Evolutionary conservation across 495 filamentous ascomycete species (phyloP).

Genomic region (Daldinia grandis): DNA sequence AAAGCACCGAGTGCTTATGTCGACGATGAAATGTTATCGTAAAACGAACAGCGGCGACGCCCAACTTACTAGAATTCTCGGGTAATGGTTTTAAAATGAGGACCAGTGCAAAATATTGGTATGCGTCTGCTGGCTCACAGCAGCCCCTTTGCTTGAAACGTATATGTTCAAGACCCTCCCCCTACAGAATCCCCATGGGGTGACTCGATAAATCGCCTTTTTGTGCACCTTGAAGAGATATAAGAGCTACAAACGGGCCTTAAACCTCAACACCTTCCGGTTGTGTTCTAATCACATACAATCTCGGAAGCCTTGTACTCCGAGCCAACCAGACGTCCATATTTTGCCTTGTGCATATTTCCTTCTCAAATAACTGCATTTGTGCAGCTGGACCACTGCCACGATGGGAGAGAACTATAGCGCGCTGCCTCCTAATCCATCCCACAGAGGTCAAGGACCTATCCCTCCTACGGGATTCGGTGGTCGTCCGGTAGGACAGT

Average conservation of each 20-base stretch:
- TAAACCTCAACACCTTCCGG: not conserved
- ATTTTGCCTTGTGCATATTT: not conserved
- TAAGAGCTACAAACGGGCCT: not conserved
- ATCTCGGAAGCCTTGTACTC: not conserved
- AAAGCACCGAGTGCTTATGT: not conserved
- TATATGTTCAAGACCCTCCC: not conserved
- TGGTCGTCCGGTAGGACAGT: conserved; percentile 7
- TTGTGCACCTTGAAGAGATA: not conserved
- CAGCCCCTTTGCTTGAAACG: not conserved
- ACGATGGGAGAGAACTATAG: conserved; percentile 16
- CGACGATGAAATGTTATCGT: not conserved
- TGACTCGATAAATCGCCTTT: not conserved
- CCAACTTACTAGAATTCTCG: not conserved
- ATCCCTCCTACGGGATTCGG: not conserved
- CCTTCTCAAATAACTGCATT: not conserved
- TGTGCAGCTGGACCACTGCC: not conserved
- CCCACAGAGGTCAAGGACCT: conserved; percentile 2
- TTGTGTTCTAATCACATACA: not conserved
- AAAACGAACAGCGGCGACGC: conserved; percentile 14
- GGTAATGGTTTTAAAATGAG: not conserved
- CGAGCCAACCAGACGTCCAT: not conserved
- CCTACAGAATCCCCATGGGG: not conserved
- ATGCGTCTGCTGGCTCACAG: not conserved
- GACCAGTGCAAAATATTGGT: conserved; percentile 1
- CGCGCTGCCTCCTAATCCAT: not conserved